Base-by-base conservation (phyloP, 768 basidiomycete species). In the Trametes meyenii region DNA sequence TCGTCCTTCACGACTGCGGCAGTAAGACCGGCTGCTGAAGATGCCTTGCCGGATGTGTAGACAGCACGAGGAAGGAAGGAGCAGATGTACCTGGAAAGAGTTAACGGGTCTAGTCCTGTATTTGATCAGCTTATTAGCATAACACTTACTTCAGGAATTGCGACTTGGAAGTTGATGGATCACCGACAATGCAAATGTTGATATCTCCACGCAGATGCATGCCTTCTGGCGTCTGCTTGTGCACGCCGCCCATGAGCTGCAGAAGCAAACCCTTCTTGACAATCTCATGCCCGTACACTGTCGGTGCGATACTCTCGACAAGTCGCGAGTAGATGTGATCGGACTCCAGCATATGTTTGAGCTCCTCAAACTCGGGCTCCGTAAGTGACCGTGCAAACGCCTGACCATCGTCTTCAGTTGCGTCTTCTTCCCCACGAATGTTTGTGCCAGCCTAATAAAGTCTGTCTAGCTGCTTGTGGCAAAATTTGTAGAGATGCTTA, bases 11-110 rank as follows among this genome's bases (percentile, higher is more conserved):
- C 96, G 0, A 99, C 97, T 2, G 96, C 96, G 5, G 97, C 97
- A 0, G 97, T 99, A 23, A 99, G 83, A 90, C 97, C 97, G 29
- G 96, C 97, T 0, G 97, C 97, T 2, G 96, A 96, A 1, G 97
- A 98, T 1, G 96, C 97, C 75, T 99, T 98, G n/a, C 97, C 97
- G 0, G 96, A 98, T 0, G 97, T 98, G 74, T 98, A 98, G 8
- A 98, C 96, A 1, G 96, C 94, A 24, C 97, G 94, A 58, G 96
- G 97, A 1, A 98, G 82, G 85, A 99, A 97, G 17, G 94, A 95
- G 73, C 96, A 98, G 51, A 99, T 89, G 67, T 98, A 99, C 78
- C 96, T 98, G 52, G 23, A 21, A 10, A 5, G 8, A 49, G 35
- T 48, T 6, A 21, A 19, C 14, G 56, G 45, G 10, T 29, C 11